Conservation (phyloP, 768 basidiomycete species). For the Dentipellis sp. region DNA sequence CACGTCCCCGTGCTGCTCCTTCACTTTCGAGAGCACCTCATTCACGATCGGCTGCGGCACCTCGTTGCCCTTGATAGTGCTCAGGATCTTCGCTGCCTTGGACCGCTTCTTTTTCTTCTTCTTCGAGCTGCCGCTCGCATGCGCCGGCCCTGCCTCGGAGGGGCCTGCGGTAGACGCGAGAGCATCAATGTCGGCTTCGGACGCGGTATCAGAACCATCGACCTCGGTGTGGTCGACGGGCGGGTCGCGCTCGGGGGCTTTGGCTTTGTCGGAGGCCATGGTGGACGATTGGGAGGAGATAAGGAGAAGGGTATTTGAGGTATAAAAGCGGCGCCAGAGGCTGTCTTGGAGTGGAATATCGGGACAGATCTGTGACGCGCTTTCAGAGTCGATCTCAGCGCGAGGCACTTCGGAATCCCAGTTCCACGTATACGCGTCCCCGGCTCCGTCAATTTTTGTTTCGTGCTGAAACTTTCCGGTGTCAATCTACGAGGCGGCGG, state of each 20-base stretch:
- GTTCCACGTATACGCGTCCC: too few species aligned
- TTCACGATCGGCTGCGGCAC: constrained; percentile 61
- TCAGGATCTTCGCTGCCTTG: constrained; percentile 47
- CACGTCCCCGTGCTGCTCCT: constrained; percentile 28
- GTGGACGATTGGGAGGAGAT: background rate
- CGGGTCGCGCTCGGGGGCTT: constrained; percentile 1
- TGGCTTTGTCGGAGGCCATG: constrained; percentile 5
- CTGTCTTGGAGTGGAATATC: too few species aligned
- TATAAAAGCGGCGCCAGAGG: background rate
- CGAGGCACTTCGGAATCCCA: too few species aligned
- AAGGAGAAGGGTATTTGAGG: background rate
- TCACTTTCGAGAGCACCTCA: constrained; percentile 49
- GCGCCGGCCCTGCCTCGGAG: constrained; percentile 18
- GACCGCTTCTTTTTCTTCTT: constrained; percentile 91
- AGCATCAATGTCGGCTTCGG: background rate
- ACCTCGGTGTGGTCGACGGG: background rate
- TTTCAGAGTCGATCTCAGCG: too few species aligned
- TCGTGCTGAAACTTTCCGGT: too few species aligned
- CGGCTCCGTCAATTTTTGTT: too few species aligned
- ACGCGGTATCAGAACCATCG: background rate
- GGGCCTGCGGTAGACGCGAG: background rate
- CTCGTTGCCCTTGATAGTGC: constrained; percentile 41
- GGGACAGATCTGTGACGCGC: too few species aligned
- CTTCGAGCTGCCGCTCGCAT: constrained; percentile 35
- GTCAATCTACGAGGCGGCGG: too few species aligned